Evolutionary conservation across 2,329 filamentous ascomycete genomes (phyloP), one percentile per base, ranked within the genome.

Genomic region (Hymenoscyphus fraxineus): DNA sequence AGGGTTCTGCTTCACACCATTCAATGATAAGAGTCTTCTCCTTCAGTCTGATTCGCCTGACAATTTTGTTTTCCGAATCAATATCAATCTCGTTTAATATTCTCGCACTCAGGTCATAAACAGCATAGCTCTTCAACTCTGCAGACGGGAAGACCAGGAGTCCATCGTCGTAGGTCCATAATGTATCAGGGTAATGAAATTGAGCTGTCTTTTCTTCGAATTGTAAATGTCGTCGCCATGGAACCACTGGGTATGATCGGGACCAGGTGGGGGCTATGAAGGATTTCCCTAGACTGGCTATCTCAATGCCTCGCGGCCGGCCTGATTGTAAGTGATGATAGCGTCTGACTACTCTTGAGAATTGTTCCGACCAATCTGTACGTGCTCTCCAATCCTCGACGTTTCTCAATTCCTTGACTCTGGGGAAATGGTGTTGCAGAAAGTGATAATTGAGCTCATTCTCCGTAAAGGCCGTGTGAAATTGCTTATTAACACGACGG

Each of bases 1-100:
- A 83, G 0, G 81, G 76, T 35, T 80, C 76, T 1, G 77, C 73
- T 70, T 86, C 83, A 59, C 83, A 85, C 85, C 86, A 88, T 72
- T 88, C 86, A n/a, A 89, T 76, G 19, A 88, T 70, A n/a, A 89
- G 76, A n/a, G 87, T 77, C 1, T 78, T 77, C 40, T 81, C 76
- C 39, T 81, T 79, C 3, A 88, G 76, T 15, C 85, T 80, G 3
- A 86, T 73, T 13, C 85, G 80, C 13, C 86, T 79, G 32, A 88
- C 76, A 40, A 83, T 78, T 68, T 81, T 86, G 7, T 77, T 77
- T 0, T 72, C 65, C 5, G 78, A 76, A 41, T 82, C 76, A 66
- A 88, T 86, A 1, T 85, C 83, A 16, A 88, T 77, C 2, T 73
- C 71, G 35, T 77, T 75, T n/a, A 78, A 74, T 3, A 70, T 68